Percentiles rank a stretch among this genome's conserved stretches.
phyloP scores from a whole-genome alignment of 768 basidiomycete genomes.

The Lentinus tigrinus region DNA sequence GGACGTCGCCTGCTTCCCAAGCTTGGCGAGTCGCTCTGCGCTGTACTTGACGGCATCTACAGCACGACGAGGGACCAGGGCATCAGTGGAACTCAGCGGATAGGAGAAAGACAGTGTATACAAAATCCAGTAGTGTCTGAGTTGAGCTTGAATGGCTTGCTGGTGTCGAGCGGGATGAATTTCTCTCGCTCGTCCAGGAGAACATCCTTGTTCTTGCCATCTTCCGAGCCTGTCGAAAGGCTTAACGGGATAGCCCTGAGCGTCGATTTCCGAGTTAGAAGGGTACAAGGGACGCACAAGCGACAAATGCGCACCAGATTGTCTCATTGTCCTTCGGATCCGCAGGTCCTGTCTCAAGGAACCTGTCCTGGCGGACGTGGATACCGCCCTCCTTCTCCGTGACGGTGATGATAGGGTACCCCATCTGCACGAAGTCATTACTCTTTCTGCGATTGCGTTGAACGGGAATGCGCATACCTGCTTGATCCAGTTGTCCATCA shows the following conservation, averaged over 20 bases:
- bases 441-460: neutral
- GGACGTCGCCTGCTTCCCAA: conserved; percentile 79
- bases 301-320: conserved; percentile 56
- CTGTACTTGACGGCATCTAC: conserved; percentile 88
- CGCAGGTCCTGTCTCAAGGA: conserved; percentile 81
- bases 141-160: conserved; percentile 85
- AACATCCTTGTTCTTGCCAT: conserved; percentile 63
- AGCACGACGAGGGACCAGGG: too few relatives aligned
- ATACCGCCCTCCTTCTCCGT: conserved; percentile 74
- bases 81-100: too few relatives aligned
- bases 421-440: conserved; percentile 40
- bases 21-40: conserved; percentile 71
- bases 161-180: conserved; percentile 69
- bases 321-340: conserved; percentile 84
- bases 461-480: conserved; percentile 43
- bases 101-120: conserved; percentile 24
- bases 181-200: conserved; percentile 71
- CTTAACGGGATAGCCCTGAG: conserved; percentile 83
- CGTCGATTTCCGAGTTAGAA: neutral
- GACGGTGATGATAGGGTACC: conserved; percentile 89
- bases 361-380: conserved; percentile 84
- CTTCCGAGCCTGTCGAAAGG: conserved; percentile 56
- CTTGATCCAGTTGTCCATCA: conserved; percentile 92
- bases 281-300: neutral
- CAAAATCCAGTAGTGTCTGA: conserved; percentile 88